Conservation (phyloP, 345 rosid genomes). For the Carallia pectinifolia region DNA sequence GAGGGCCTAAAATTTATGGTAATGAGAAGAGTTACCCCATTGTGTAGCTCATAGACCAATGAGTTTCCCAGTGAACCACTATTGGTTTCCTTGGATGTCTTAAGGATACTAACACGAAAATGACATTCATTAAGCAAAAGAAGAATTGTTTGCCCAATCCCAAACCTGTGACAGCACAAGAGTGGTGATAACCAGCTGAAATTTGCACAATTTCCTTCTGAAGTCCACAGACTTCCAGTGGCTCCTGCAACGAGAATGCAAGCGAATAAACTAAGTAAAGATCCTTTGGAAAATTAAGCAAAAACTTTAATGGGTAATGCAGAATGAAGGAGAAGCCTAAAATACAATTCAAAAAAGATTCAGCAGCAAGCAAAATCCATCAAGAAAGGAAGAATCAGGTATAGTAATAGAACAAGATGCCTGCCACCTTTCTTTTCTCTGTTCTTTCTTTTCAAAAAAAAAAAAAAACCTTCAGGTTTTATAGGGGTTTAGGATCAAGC, state of each 20-base stretch:
- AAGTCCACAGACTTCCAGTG: conserved; percentile 65
- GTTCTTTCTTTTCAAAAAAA: background rate
- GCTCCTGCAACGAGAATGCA: conserved; percentile 50
- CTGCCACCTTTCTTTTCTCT: no score
- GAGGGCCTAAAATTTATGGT: no score
- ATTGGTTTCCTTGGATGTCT: no score
- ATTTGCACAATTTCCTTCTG: conserved; percentile 59
- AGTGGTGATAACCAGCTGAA: conserved; percentile 87
- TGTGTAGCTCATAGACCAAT: no score
- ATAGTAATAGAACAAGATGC: no score
- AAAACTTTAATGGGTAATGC: background rate
- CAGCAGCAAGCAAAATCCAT: no score
- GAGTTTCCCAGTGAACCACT: no score
- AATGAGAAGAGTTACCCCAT: no score
- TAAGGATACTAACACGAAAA: background rate
- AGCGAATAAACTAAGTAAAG: background rate
- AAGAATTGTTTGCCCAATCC: background rate
- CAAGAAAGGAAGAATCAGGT: no score
- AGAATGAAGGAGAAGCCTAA: no score
- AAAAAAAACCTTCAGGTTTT: background rate
- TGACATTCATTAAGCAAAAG: background rate
- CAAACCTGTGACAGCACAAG: conserved; percentile 87
- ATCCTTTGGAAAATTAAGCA: background rate
- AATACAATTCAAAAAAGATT: background rate
- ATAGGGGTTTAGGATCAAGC: no score